phyloP scores from a whole-genome alignment of 768 basidiomycete genomes.

The Hortiboletus campestris region DNA sequence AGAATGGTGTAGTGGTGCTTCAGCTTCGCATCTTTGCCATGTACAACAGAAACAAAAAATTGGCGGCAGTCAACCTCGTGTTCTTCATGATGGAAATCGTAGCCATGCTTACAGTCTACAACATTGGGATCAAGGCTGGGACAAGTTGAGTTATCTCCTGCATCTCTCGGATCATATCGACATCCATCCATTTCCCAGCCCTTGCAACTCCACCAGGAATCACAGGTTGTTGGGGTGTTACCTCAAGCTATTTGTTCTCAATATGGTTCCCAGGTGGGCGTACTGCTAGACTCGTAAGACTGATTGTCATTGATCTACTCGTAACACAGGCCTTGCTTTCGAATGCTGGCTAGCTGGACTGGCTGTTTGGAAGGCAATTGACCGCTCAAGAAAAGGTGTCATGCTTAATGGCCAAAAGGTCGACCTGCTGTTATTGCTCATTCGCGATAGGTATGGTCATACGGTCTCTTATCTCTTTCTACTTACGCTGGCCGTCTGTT shows the following conservation, averaged over 20 bases:
- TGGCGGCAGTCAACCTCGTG: background rate
- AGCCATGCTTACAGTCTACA: background rate
- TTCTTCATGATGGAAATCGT: background rate
- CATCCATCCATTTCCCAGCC: background rate
- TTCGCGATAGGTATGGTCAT: slow-evolving; percentile 1
- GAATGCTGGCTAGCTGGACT: background rate
- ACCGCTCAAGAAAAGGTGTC: background rate
- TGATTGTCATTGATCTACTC: no score
- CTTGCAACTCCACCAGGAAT: background rate
- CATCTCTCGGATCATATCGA: background rate
- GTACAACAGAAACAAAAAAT: background rate
- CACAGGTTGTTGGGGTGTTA: background rate
- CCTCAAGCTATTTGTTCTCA: background rate
- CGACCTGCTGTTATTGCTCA: background rate
- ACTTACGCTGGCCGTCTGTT: background rate
- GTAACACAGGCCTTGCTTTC: background rate
- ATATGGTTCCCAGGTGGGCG: slow-evolving; percentile 1
- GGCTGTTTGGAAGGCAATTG: background rate
- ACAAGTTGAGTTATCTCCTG: background rate
- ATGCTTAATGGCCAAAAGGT: background rate
- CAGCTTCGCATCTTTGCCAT: background rate
- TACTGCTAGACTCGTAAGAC: background rate
- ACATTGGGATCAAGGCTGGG: background rate
- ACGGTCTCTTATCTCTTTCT: background rate
- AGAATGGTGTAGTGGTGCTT: background rate